Evolutionary conservation across 2,329 filamentous ascomycete genomes (phyloP).

Genomic region (Didymella pinodella): DNA sequence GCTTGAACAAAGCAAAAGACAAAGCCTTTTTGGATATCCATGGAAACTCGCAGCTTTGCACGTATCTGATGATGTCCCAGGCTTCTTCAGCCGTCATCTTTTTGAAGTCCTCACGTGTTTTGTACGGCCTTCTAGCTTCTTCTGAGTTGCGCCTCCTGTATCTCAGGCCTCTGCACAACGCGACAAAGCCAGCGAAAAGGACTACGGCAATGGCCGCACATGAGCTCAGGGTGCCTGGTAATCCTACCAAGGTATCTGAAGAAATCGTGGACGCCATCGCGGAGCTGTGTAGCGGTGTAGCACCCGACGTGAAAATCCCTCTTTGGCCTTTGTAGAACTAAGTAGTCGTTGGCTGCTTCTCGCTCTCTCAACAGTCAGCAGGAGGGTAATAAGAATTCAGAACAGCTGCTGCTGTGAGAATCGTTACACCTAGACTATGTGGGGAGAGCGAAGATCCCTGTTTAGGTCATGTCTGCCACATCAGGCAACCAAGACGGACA

Average conservation of each 20-base stretch:
- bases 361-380: not conserved
- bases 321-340: not conserved
- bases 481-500: conserved; percentile 5
- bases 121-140: conserved; percentile 55
- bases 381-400: not conserved
- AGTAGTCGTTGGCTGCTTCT: not conserved
- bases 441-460: not conserved
- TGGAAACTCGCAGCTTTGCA: conserved; percentile 65
- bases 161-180: conserved; percentile 49
- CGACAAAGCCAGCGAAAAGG: conserved; percentile 39
- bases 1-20: conserved; percentile 67
- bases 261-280: conserved; percentile 6
- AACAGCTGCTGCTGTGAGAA: not conserved
- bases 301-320: not conserved
- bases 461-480: not conserved
- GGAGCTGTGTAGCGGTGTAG: not conserved
- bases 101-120: conserved; percentile 56
- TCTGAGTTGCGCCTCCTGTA: conserved; percentile 51
- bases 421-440: not conserved
- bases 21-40: conserved; percentile 60
- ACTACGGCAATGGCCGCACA: conserved; percentile 17
- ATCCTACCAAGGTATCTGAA: not conserved
- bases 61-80: conserved; percentile 57
- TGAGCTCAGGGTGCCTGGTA: not conserved
- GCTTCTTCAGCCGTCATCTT: conserved; percentile 64